phyloP scores from a whole-genome alignment of 192 early-diverging fungal genomes.

The Podila horticola region DNA sequence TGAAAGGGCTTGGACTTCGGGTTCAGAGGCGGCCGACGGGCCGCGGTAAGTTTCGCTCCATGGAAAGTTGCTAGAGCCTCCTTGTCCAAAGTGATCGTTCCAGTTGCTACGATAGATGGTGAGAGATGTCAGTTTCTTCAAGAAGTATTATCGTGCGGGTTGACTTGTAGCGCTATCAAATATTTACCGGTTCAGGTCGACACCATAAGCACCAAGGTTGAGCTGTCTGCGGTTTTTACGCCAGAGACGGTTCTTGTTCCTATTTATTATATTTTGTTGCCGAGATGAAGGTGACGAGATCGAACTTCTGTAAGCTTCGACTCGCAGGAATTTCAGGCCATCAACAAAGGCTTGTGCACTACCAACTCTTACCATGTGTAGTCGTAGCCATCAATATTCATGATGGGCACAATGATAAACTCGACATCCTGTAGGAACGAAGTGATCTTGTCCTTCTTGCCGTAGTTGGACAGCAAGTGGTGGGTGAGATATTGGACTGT shows the following conservation, averaged over 20 bases:
- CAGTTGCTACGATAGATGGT: slow-evolving; percentile 26
- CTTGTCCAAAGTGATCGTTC: slow-evolving; percentile 54
- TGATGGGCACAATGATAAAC: slow-evolving; percentile 64
- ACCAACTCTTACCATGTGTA: slow-evolving; percentile 50
- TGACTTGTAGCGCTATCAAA: neutral
- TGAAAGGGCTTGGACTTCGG: slow-evolving; percentile 58
- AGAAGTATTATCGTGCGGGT: too few relatives aligned
- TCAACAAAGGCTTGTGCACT: neutral
- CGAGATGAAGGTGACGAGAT: neutral
- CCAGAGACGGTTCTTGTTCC: slow-evolving; percentile 59
- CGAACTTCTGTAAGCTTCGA: neutral
- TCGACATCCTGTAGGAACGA: slow-evolving; percentile 56
- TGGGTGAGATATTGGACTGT: slow-evolving; percentile 61
- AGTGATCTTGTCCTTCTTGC: slow-evolving; percentile 41
- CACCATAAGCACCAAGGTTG: slow-evolving; percentile 31
- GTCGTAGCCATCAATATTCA: slow-evolving; percentile 71
- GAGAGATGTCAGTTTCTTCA: neutral
- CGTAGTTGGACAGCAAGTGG: slow-evolving; percentile 52
- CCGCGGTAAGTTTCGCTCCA: slow-evolving; percentile 54
- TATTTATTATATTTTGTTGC: neutral
- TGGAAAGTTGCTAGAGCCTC: slow-evolving; percentile 46
- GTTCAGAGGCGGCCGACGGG: slow-evolving; percentile 52
- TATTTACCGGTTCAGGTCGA: slow-evolving; percentile 62
- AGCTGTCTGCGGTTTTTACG: slow-evolving; percentile 63
- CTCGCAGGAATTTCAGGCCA: neutral